Conservation (phyloP, 768 basidiomycete species). For the Cystofilobasidium bisporidii region DNA sequence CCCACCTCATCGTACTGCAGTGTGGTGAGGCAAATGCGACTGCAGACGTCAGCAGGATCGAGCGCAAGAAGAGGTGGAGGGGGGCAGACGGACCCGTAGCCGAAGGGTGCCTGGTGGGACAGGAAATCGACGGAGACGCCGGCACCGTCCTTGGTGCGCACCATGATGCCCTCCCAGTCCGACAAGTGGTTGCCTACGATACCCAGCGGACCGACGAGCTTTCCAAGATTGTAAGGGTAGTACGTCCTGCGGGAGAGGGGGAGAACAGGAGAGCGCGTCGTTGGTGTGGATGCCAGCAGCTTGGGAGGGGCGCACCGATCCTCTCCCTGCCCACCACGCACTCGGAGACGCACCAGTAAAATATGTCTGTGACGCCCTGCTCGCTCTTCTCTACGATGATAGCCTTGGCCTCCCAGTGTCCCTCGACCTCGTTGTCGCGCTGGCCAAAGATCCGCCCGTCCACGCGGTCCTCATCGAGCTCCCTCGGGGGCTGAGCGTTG, state of each 20-base stretch:
- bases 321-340: no score
- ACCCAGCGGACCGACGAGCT: neutral
- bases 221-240: neutral
- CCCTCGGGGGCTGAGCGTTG: neutral
- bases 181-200: neutral
- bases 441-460: neutral
- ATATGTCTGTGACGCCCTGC: neutral
- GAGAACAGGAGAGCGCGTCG: no score
- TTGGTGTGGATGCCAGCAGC: no score
- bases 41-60: neutral
- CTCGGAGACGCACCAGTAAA: neutral
- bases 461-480: neutral
- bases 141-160: neutral
- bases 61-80: neutral
- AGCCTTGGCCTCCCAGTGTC: neutral
- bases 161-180: neutral
- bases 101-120: neutral
- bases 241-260: neutral
- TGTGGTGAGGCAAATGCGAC: neutral
- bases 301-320: no score
- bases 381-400: neutral
- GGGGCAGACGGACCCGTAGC: neutral
- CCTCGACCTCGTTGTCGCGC: neutral
- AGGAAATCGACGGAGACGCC: neutral
- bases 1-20: neutral